Conservation (phyloP, 306 rosid species). For the Aeschynomene evenia region DNA sequence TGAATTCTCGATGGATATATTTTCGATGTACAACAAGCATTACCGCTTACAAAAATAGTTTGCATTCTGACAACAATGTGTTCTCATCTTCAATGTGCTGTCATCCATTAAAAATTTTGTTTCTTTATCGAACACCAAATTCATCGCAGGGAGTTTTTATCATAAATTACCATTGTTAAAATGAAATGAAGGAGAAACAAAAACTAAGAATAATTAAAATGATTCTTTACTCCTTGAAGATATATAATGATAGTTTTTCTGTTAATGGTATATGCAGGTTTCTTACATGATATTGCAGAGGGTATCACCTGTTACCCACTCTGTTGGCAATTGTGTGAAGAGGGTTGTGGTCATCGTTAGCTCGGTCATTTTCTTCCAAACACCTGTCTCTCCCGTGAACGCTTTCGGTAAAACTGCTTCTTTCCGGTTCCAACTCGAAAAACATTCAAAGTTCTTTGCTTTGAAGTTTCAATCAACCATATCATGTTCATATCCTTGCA, state of each 20-base stretch:
- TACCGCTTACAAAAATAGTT: no score
- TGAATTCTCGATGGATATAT: no score
- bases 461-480: not conserved
- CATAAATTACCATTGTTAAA: not conserved
- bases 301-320: conserved; percentile 99
- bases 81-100: not conserved
- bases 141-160: not conserved
- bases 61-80: not conserved
- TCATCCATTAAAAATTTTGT: not conserved
- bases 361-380: conserved; percentile 91
- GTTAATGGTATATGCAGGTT: conserved; percentile 69
- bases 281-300: conserved; percentile 97
- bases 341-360: conserved; percentile 98
- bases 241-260: conserved; percentile 17
- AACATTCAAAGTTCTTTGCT: not conserved
- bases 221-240: not conserved
- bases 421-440: conserved; percentile 23
- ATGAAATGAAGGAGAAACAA: not conserved
- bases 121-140: not conserved
- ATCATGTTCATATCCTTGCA: not conserved
- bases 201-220: not conserved
- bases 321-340: conserved; percentile 97
- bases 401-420: conserved; percentile 64
- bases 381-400: conserved; percentile 81
- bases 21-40: no score